Base-by-base conservation (phyloP, 2,329 filamentous ascomycete species). In the Rutstroemia sp. region DNA sequence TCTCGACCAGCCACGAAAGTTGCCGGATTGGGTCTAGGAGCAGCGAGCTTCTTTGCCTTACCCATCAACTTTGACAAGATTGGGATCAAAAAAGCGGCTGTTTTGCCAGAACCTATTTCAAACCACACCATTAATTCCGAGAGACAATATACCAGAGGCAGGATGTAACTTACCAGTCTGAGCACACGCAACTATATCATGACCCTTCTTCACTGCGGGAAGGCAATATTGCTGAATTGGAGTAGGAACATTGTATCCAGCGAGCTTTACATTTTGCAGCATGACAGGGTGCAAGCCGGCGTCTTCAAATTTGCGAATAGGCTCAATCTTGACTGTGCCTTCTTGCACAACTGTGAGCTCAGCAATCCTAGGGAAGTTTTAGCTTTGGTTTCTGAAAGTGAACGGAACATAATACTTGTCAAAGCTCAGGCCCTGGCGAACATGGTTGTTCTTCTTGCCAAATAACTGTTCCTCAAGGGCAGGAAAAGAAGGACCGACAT, bases 11-110 rank as follows among this genome's bases (percentile, higher is more conserved):
- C 71, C 10, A 80, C 73, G 65, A 83, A 86, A 0, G 73, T 77
- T 1, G 71, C 70, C 0, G 81, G 77, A 60, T 86, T 84, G 0
- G 92, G 90, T 4, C 92, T 87, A 46, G 83, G 79, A 5, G 89
- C 92, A 1, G 86, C 86, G 6, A 96, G 75, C 73, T 91, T 92
- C 74, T 91, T 94, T 5, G 88, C 90, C 74, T 97, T 97, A 25
- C 94, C 94, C 90, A 97, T 96, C 21, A 99, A 75, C 70, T 88
- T 87, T 59, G 91, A 95, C 52, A 97, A 68, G 58, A 95, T 88
- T 0, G 94, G 94, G 55, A 96, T 83, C 4, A 99, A 74, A 68
- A 94, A 99, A 0, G 94, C 92, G 0, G 88, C 92, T 0, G 94
- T 99, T 77, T 99, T 99, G 52, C 94, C 94, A 25, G 92, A 97